phyloP scores from a whole-genome alignment of 768 basidiomycete genomes.

The Coprinopsis marcescibilis region DNA sequence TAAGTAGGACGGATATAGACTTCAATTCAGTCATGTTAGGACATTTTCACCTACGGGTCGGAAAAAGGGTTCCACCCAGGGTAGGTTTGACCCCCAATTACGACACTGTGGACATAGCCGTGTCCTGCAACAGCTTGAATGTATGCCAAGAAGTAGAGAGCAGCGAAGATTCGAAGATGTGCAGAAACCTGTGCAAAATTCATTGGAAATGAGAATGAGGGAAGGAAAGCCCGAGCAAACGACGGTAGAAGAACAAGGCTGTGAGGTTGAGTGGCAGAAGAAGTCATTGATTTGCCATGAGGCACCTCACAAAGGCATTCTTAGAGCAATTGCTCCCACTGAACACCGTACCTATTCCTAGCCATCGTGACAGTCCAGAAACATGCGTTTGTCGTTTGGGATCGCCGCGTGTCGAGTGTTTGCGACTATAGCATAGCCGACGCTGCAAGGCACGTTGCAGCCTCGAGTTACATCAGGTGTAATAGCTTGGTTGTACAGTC shows the following conservation, averaged over 20 bases:
- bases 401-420: slow-evolving; percentile 1
- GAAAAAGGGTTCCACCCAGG: slow-evolving; percentile 34
- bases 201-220: background rate
- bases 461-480: too few species aligned
- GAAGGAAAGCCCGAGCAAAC: background rate
- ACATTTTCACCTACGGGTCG: slow-evolving; percentile 27
- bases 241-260: background rate
- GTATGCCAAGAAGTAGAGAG: slow-evolving; percentile 14
- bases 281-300: background rate
- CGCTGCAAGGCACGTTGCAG: too few species aligned
- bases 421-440: too few species aligned
- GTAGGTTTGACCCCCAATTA: slow-evolving; percentile 24
- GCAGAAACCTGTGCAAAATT: slow-evolving; percentile 6
- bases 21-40: too few species aligned
- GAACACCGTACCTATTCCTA: too few species aligned
- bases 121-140: slow-evolving; percentile 21
- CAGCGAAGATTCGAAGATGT: slow-evolving; percentile 10
- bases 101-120: slow-evolving; percentile 30
- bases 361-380: too few species aligned
- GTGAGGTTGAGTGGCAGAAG: too few species aligned
- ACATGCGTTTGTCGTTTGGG: background rate
- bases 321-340: background rate
- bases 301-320: too few species aligned
- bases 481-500: too few species aligned
- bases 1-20: too few species aligned